phyloP scores from a whole-genome alignment of 2,329 filamentous ascomycete genomes.

The Neofusicoccum laricinum region DNA sequence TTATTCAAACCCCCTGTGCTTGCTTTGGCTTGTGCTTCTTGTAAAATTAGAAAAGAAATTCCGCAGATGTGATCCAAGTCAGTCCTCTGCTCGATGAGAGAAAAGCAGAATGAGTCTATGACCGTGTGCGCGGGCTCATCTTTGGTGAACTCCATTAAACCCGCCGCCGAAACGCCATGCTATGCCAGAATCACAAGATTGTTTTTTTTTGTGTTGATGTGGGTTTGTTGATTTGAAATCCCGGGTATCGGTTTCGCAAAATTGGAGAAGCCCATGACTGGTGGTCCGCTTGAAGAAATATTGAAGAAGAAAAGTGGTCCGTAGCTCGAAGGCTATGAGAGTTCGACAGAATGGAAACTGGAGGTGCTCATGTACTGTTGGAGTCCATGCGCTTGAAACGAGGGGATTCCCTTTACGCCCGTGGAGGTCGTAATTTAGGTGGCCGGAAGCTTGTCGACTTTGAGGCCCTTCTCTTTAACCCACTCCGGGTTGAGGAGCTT shows the following conservation, averaged over 20 bases:
- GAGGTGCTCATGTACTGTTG: neutral
- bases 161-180: conserved; percentile 2
- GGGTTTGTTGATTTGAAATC: neutral
- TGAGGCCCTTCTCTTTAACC: conserved; percentile 47
- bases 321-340: neutral
- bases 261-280: neutral
- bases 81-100: neutral
- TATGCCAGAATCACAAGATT: conserved; percentile 2
- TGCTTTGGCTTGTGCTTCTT: too few relatives aligned
- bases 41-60: too few relatives aligned
- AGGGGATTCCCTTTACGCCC: neutral
- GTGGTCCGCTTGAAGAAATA: neutral
- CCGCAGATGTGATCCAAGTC: neutral
- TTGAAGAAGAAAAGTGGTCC: neutral
- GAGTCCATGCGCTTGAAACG: neutral
- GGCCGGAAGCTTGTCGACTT: conserved; percentile 9
- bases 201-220: neutral
- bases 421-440: neutral
- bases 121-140: neutral
- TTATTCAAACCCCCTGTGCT: too few relatives aligned
- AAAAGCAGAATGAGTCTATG: neutral
- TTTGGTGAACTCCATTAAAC: neutral
- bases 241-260: conserved; percentile 10
- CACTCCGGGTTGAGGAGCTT: conserved; percentile 67
- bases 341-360: neutral